Base-by-base conservation (phyloP, 345 rosid species). In the Trapa incisa region DNA sequence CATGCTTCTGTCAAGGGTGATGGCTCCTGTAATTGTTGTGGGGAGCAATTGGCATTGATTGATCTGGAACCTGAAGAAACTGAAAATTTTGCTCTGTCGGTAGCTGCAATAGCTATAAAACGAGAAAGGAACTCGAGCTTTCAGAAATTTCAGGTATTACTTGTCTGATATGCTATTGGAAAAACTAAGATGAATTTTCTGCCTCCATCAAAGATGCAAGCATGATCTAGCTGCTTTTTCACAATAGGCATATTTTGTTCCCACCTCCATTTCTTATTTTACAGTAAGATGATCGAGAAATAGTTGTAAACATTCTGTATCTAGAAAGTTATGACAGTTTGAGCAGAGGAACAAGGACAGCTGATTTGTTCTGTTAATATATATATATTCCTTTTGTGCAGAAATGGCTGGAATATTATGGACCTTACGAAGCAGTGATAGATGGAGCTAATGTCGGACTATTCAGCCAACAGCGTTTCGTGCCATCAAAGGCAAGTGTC, bases 391-490 rank as follows among this genome's bases (percentile, higher is more conserved):
- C 42, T 39, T 6, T 39, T 6, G 43, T 73, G 77, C 88, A 87
- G 94, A 82, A 82, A 80, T 87, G 94, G 87, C 87, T 85, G 2
- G 83, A 85, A 64, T 80, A 81, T 69, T 76, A 81, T 69, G 94
- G 94, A 65, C 90, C 90, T 35, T 87, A 79, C 70, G 88, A 85
- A 78, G 94, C 88, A 16, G 88, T 87, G 68, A 67, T 82, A 14
- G 90, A 87, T 70, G 94, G 79, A 60, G 90, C 94, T 29, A 87
- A 87, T 78, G 81, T 80, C 10, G 94, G 87, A 69, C 85, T 83
- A 67, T 78, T 70, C 47, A 74, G 74, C 73, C 80, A 85, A 76
- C 75, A 57, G 39, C 80, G 75, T 47, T 87, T 87, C 75, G 42
- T 65, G 64, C 86, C 88, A 37, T 65, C 83, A 29, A 87, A 84